Conservation (phyloP, 345 rosid genomes). For the Eucalyptus pumila region DNA sequence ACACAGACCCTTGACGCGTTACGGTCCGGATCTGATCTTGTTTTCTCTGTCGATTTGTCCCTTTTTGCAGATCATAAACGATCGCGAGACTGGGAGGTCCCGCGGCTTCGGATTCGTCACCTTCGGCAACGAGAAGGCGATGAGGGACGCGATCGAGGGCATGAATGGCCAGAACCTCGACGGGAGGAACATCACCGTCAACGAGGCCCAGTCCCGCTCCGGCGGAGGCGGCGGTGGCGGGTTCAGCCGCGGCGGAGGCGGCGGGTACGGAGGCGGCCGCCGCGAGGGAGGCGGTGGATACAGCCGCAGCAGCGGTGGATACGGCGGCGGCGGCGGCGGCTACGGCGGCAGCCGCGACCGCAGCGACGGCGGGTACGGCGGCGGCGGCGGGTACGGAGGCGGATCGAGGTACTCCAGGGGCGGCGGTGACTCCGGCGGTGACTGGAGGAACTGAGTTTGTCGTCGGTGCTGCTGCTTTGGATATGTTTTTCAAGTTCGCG, state of each 20-base stretch:
- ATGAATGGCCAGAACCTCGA: constrained; percentile 87
- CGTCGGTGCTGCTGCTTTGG: not conserved
- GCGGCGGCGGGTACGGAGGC: not conserved
- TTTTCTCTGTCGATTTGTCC: not conserved
- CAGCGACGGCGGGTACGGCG: constrained; percentile 17
- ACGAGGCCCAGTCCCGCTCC: constrained; percentile 73
- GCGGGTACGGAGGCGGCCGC: constrained; percentile 30
- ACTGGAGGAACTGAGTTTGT: not conserved
- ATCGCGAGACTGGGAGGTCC: constrained; percentile 83
- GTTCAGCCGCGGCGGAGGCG: constrained; percentile 27
- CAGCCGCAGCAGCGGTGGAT: constrained; percentile 23
- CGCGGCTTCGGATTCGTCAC: constrained; percentile 88
- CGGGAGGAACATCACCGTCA: constrained; percentile 70
- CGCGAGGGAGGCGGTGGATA: constrained; percentile 20
- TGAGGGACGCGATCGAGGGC: constrained; percentile 80
- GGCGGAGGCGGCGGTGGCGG: constrained; percentile 39
- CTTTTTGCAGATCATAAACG: constrained; percentile 42
- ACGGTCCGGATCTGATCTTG: not conserved
- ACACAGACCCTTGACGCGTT: not conserved
- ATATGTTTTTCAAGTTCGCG: not conserved
- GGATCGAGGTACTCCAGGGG: constrained; percentile 4
- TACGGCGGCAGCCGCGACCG: constrained; percentile 26
- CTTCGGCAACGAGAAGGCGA: constrained; percentile 58
- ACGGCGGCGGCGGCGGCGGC: constrained; percentile 9
- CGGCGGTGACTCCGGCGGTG: constrained; percentile 33